Percentiles rank a stretch among this genome's conserved stretches.
These are phyloP conservation scores for Lophium mytilinum DNA, from an alignment of 495 filamentous ascomycete genomes.

Conservation along the genomic window DNA sequence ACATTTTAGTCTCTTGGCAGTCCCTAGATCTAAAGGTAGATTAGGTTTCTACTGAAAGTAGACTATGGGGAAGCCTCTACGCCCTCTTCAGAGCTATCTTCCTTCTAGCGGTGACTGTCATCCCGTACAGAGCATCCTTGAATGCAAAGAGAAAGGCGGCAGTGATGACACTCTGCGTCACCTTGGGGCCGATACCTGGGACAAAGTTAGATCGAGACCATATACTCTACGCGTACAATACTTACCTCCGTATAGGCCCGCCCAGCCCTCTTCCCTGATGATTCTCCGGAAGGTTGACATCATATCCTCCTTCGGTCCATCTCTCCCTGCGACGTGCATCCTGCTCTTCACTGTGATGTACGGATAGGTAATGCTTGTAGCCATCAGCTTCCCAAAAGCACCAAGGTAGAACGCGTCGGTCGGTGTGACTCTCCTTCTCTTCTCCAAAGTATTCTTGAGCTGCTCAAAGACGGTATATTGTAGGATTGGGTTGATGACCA, in stretches of 20 bases:
- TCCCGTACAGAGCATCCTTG: constrained; percentile 77
- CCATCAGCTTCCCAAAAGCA: constrained; percentile 86
- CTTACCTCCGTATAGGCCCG: constrained; percentile 84
- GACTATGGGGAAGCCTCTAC: background rate
- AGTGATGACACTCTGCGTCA: constrained; percentile 91
- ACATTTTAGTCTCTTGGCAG: background rate
- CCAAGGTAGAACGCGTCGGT: constrained; percentile 84
- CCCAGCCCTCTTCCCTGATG: constrained; percentile 77
- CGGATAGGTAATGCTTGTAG: constrained; percentile 90
- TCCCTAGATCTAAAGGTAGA: no score
- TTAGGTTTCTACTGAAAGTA: no score
- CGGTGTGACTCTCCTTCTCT: constrained; percentile 62
- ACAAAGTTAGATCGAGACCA: constrained; percentile 5
- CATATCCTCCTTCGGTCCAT: constrained; percentile 57
- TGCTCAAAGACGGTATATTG: constrained; percentile 99
- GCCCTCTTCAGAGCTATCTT: constrained; percentile 36
- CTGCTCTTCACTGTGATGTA: constrained; percentile 97
- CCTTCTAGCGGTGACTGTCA: constrained; percentile 49
- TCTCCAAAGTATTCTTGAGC: constrained; percentile 71
- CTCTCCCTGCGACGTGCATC: constrained; percentile 80
- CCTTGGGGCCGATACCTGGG: constrained; percentile 83
- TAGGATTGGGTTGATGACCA: constrained; percentile 96
- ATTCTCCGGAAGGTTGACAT: constrained; percentile 66
- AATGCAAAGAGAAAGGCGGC: constrained; percentile 96
- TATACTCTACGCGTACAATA: background rate